Percentiles rank a stretch among this genome's conserved stretches.
Evolutionary conservation across 1,139 yeast genomes (phyloP).

Genomic region (Magnusiomyces suaveolens): DNA sequence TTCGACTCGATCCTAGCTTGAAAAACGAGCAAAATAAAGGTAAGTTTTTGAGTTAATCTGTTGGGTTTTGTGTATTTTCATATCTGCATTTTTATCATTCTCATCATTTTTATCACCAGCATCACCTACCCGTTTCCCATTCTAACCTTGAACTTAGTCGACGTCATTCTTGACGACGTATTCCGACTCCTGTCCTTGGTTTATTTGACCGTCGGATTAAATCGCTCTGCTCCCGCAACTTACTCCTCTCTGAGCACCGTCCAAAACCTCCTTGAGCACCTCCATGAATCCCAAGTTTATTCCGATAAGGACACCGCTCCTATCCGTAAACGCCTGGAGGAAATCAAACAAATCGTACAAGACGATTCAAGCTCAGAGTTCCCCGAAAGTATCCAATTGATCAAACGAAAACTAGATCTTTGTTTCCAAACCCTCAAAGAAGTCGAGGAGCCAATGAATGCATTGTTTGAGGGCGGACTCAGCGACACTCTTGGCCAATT

Average conservation of each 20-base stretch:
- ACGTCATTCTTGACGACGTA: slow-evolving; percentile 72
- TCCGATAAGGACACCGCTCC: slow-evolving; percentile 78
- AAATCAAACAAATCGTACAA: slow-evolving; percentile 51
- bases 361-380: slow-evolving; percentile 19
- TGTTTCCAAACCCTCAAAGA: slow-evolving; percentile 22
- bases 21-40: slow-evolving; percentile 19
- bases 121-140: too few relatives aligned
- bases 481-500: slow-evolving; percentile 29
- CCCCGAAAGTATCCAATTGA: slow-evolving; percentile 26
- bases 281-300: slow-evolving; percentile 69
- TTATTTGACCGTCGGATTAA: slow-evolving; percentile 82
- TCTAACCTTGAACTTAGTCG: slow-evolving; percentile 41
- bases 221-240: slow-evolving; percentile 86
- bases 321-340: slow-evolving; percentile 57
- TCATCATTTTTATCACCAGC: too few relatives aligned
- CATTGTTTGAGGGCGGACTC: slow-evolving; percentile 25
- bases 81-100: too few relatives aligned
- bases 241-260: slow-evolving; percentile 83
- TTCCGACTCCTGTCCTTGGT: slow-evolving; percentile 79
- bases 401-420: slow-evolving; percentile 24
- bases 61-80: not conserved
- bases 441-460: slow-evolving; percentile 25
- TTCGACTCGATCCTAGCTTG: slow-evolving; percentile 26
- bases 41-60: not conserved
- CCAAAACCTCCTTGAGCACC: slow-evolving; percentile 67